Evolutionary conservation across 2,329 filamentous ascomycete species (phyloP).

Genomic region (Fonsecaea nubica): DNA sequence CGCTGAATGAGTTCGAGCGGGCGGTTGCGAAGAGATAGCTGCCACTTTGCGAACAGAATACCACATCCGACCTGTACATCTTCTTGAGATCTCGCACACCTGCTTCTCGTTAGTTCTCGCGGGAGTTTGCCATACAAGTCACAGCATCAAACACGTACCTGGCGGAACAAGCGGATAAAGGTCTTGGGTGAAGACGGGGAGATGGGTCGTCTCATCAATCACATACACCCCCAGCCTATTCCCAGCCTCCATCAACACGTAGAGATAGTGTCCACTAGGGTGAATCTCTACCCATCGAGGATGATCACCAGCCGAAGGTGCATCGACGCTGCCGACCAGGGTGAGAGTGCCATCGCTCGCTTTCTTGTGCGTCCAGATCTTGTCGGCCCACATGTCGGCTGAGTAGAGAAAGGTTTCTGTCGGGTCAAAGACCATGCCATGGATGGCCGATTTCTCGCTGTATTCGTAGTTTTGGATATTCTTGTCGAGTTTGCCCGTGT

Average conservation of each 20-base stretch:
- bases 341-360: slow-evolving; percentile 66
- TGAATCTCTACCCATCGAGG: slow-evolving; percentile 89
- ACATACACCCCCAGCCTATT: slow-evolving; percentile 83
- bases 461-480: slow-evolving; percentile 57
- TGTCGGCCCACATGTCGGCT: slow-evolving; percentile 56
- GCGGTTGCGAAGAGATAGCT: slow-evolving; percentile 83
- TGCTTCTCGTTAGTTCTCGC: slow-evolving; percentile 9
- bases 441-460: slow-evolving; percentile 53
- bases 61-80: slow-evolving; percentile 87
- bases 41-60: slow-evolving; percentile 71
- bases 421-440: slow-evolving; percentile 57
- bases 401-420: slow-evolving; percentile 56
- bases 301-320: slow-evolving; percentile 74
- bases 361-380: slow-evolving; percentile 82
- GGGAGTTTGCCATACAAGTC: background rate
- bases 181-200: slow-evolving; percentile 79
- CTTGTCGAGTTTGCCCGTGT: slow-evolving; percentile 49
- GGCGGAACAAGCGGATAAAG: slow-evolving; percentile 81
- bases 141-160: slow-evolving; percentile 57
- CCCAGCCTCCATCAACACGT: slow-evolving; percentile 87
- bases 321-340: slow-evolving; percentile 74
- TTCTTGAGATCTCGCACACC: slow-evolving; percentile 50
- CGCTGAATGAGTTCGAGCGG: slow-evolving; percentile 75
- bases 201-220: slow-evolving; percentile 73
- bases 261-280: slow-evolving; percentile 77